Base-by-base conservation (phyloP, 2,329 filamentous ascomycete genomes). In the Cercospora beticola region DNA sequence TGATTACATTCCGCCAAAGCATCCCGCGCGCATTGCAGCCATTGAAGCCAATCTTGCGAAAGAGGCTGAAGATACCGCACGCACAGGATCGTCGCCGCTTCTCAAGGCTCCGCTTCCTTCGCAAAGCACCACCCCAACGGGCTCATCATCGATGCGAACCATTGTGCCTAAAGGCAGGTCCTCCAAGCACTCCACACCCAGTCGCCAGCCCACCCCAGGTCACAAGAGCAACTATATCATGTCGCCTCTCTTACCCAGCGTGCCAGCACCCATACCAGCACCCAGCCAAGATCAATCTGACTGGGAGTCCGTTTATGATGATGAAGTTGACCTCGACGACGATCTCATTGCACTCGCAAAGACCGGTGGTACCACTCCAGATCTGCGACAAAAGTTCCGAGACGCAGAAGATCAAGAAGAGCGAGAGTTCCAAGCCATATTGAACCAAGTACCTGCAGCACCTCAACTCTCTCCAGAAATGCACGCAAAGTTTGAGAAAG, bases 281-380 rank as follows among this genome's bases (percentile, higher is more conserved):
- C 8, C 18, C 8, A 31, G 31, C 16, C 46, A 64, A 16, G 62
- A 64, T n/a, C 52, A 43, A 31, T 64, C 62, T 28, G 62, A 52
- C 16, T 64, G 62, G 62, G 62, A 64, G 52, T 58, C 62, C 5
- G 28, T 64, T 30, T 16, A 52, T 36, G 62, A 64, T 46, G 62
- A 64, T 12, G 62, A 64, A 40, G 21, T 64, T 12, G 58, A 60
- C 18, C 54, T 66, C 16, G 58, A 60, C 26, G 67, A 69, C 40
- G 67, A 66, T 49, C 63, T 69, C 10, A 61, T 65, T 6, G 67
- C 61, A 30, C 57, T 36, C 40, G 67, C 57, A 30, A 65, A 65
- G 28, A 49, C 43, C 12, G 28, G 23, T 18, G 58, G 58, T 23
- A 33, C 36, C 33, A 68, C 62, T 14, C 58, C 67, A 21, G 62